Conservation (phyloP, 1,284 basidiomycete species). For the Marasmius fiardii region DNA sequence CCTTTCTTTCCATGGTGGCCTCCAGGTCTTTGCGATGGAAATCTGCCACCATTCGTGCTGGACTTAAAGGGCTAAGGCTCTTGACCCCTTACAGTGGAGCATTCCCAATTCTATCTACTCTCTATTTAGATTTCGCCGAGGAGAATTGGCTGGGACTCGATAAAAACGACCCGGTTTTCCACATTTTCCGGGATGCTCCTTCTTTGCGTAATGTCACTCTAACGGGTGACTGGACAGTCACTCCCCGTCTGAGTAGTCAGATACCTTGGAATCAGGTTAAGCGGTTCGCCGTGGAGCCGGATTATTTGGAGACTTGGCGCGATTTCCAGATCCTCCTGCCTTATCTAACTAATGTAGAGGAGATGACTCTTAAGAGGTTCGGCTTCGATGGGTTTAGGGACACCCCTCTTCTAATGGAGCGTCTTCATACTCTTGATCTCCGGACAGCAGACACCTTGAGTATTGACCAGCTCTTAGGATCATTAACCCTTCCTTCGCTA, state of each 20-base stretch:
- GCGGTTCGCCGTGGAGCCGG: neutral
- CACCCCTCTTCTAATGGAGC: too few species aligned
- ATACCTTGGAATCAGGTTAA: neutral
- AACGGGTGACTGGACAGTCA: neutral
- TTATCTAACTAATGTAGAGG: too few species aligned
- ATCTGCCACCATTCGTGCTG: neutral
- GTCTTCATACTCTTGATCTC: too few species aligned
- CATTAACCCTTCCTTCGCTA: too few species aligned
- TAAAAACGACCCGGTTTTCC: neutral
- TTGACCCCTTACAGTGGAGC: neutral
- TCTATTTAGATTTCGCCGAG: neutral
- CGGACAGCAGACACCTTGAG: too few species aligned
- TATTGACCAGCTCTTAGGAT: too few species aligned
- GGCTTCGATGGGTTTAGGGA: too few species aligned
- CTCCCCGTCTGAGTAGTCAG: neutral
- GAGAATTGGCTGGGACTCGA: neutral
- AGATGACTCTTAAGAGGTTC: too few species aligned
- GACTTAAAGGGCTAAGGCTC: neutral
- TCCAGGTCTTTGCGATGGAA: neutral
- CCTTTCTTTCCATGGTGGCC: neutral
- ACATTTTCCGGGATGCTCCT: neutral
- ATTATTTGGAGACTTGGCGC: too few species aligned
- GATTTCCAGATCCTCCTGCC: too few species aligned
- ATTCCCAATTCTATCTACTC: neutral
- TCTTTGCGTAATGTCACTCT: neutral